These are phyloP conservation scores for Pyrenophora teres DNA, from an alignment of 2,329 filamentous ascomycete species.

Conservation along the genomic window DNA sequence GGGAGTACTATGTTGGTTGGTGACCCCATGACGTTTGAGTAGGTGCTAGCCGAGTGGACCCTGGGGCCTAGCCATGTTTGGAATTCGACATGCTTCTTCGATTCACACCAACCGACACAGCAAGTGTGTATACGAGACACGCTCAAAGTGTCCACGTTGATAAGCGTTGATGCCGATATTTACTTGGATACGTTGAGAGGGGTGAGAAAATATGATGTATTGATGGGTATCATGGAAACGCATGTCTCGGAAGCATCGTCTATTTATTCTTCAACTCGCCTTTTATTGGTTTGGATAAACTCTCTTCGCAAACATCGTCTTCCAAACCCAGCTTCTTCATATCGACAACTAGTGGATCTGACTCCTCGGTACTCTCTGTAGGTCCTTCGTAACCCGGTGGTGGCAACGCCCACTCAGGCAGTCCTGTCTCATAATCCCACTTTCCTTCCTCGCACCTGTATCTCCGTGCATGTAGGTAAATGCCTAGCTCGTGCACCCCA, in stretches of 20 bases:
- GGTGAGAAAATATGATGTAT: slow-evolving; percentile 3
- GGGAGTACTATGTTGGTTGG: too few relatives aligned
- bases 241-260: background rate
- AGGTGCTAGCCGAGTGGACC: too few relatives aligned
- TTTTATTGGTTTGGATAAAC: background rate
- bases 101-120: too few relatives aligned
- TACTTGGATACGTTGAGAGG: too few relatives aligned
- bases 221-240: slow-evolving; percentile 12
- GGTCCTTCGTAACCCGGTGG: slow-evolving; percentile 74
- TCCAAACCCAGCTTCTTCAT: slow-evolving; percentile 48
- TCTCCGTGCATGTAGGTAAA: slow-evolving; percentile 90
- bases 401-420: slow-evolving; percentile 87
- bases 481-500: slow-evolving; percentile 82
- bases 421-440: slow-evolving; percentile 85
- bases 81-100: too few relatives aligned
- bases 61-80: too few relatives aligned
- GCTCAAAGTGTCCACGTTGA: too few relatives aligned
- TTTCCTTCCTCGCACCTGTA: slow-evolving; percentile 82
- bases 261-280: background rate
- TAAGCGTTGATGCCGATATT: too few relatives aligned
- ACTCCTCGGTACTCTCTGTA: slow-evolving; percentile 62
- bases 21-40: too few relatives aligned
- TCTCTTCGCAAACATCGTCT: slow-evolving; percentile 19
- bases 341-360: slow-evolving; percentile 53
- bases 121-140: too few relatives aligned